These are phyloP conservation scores for Xylaria cubensis DNA, from an alignment of 495 filamentous ascomycete genomes.

Conservation along the genomic window DNA sequence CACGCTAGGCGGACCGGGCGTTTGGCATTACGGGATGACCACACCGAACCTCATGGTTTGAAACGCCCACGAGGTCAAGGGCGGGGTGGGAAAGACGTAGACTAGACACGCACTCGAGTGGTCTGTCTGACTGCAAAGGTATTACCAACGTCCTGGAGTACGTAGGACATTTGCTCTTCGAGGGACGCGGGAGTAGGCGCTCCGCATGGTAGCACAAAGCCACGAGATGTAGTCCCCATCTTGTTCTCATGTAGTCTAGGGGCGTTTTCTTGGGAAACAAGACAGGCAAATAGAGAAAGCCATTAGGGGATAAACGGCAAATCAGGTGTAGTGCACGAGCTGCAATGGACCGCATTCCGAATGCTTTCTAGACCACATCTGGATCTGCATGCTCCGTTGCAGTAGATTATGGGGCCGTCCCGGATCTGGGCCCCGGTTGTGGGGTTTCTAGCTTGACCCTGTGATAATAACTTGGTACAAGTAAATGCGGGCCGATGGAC, in stretches of 20 bases:
- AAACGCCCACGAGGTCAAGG: neutral
- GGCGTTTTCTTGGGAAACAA: neutral
- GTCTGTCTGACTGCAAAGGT: neutral
- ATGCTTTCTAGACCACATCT: neutral
- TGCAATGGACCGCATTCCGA: slow-evolving; percentile 1
- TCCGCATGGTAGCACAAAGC: slow-evolving; percentile 28
- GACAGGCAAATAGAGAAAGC: slow-evolving; percentile 2
- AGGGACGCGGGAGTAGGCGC: slow-evolving; percentile 37
- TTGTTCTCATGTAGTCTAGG: neutral
- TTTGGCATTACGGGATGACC: neutral
- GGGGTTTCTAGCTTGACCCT: too few species aligned
- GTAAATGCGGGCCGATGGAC: neutral
- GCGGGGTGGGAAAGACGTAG: neutral
- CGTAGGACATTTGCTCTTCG: slow-evolving; percentile 12
- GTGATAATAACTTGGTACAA: neutral
- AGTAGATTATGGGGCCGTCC: neutral
- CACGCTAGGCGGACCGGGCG: neutral
- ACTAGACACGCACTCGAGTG: neutral
- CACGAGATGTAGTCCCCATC: neutral
- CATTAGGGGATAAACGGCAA: slow-evolving; percentile 16
- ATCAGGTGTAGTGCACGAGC: neutral
- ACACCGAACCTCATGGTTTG: neutral
- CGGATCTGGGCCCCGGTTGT: neutral
- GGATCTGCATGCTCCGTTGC: neutral
- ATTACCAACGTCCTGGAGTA: neutral